A percentile compares a stretch with the other conserved stretches of the same genome.
Evolutionary conservation across 371 early-diverging fungal species (phyloP).

Genomic region (Basidiobolus meristosporus): DNA sequence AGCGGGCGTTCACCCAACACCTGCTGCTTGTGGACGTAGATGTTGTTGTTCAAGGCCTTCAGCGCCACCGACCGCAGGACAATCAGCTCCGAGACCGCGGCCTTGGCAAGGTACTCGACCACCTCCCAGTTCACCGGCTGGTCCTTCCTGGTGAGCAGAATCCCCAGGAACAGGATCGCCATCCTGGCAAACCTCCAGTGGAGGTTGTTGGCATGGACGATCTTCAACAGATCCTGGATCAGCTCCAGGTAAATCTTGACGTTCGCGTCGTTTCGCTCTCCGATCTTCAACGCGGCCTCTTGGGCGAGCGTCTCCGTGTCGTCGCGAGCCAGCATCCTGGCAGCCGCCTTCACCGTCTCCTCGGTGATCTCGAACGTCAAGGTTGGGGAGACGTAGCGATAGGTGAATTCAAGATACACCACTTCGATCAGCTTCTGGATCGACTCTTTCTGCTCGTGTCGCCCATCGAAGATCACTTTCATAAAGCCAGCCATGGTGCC

Average conservation of each 20-base stretch:
- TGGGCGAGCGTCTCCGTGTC: no score
- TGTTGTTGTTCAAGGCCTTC: slow-evolving; percentile 7
- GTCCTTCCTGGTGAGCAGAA: slow-evolving; percentile 27
- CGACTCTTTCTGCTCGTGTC: slow-evolving; percentile 53
- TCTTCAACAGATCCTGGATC: slow-evolving; percentile 15
- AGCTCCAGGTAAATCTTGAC: slow-evolving; percentile 4
- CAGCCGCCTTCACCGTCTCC: slow-evolving; percentile 5
- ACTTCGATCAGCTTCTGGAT: not conserved
- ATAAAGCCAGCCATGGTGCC: slow-evolving; percentile 33
- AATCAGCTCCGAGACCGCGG: slow-evolving; percentile 47
- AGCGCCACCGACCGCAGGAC: slow-evolving; percentile 44
- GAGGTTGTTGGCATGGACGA: slow-evolving; percentile 25
- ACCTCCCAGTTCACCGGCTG: slow-evolving; percentile 27
- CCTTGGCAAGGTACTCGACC: slow-evolving; percentile 26
- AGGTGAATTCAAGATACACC: no score
- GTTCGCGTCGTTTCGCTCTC: slow-evolving; percentile 9
- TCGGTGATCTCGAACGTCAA: slow-evolving; percentile 9
- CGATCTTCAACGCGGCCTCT: slow-evolving; percentile 2
- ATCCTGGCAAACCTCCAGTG: slow-evolving; percentile 71
- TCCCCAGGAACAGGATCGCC: slow-evolving; percentile 53
- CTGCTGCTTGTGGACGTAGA: no score
- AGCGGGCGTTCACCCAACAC: not conserved
- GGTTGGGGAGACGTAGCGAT: slow-evolving; percentile 13
- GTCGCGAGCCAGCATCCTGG: slow-evolving; percentile 3
- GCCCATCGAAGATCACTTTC: slow-evolving; percentile 34